Evolutionary conservation across 768 basidiomycete species (phyloP).

Genomic region (Asterophora lycoperdoides): DNA sequence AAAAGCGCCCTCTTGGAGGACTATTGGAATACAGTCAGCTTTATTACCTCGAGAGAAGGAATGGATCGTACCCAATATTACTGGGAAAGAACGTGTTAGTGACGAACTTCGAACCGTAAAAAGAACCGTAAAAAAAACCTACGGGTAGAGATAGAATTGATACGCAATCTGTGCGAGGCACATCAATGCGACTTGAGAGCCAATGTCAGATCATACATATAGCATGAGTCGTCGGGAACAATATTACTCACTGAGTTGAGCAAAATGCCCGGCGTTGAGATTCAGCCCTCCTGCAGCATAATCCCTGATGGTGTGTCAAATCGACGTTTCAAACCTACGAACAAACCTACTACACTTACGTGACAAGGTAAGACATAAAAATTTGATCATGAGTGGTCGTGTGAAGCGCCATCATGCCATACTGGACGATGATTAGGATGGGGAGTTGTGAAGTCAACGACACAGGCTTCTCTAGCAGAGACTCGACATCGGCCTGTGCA

Average conservation of each 20-base stretch:
- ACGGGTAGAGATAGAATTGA: constrained; percentile 91
- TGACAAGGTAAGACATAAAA: constrained; percentile 87
- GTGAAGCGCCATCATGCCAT: constrained; percentile 85
- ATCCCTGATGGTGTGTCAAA: constrained; percentile 42
- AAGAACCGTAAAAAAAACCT: constrained; percentile 25
- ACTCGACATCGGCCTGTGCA: constrained; percentile 35
- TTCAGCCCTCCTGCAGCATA: constrained; percentile 87
- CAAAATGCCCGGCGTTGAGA: constrained; percentile 87
- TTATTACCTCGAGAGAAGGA: not conserved
- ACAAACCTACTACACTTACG: constrained; percentile 44
- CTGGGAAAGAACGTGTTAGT: constrained; percentile 27
- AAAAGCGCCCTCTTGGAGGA: constrained; percentile 78
- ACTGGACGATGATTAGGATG: constrained; percentile 81
- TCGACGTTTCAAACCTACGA: not conserved
- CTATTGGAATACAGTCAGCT: constrained; percentile 30
- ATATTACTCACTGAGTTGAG: constrained; percentile 70
- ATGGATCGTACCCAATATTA: constrained; percentile 54
- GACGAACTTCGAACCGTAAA: constrained; percentile 3
- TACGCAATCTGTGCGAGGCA: constrained; percentile 91
- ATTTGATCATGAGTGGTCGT: constrained; percentile 88
- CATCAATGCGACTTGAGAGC: constrained; percentile 74
- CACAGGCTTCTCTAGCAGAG: constrained; percentile 49
- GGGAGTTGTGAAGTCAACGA: constrained; percentile 76
- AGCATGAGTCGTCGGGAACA: not conserved
- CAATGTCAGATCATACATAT: constrained; percentile 3